phyloP scores from a whole-genome alignment of 345 rosid genomes.

The Raphanus sativus region DNA sequence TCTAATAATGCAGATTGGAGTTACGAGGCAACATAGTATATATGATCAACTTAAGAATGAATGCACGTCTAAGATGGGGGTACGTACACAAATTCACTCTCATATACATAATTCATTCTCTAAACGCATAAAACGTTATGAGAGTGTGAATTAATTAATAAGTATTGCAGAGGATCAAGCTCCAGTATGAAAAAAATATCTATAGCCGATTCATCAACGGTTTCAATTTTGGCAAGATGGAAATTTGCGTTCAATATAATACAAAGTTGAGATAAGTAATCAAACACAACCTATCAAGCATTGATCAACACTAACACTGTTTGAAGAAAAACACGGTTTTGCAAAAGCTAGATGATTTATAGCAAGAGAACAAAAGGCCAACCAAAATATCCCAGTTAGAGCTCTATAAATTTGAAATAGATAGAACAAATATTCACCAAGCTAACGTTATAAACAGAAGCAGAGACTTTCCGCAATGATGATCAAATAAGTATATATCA shows the following conservation, averaged over 20 bases:
- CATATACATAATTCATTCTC: not conserved
- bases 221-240: not conserved
- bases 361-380: no score
- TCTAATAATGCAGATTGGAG: slow-evolving; percentile 19
- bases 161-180: slow-evolving; percentile 18
- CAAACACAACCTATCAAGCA: no score
- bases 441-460: no score
- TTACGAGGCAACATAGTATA: not conserved
- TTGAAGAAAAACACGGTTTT: no score
- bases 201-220: not conserved
- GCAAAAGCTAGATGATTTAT: no score
- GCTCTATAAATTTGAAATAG: no score
- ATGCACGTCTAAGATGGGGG: not conserved
- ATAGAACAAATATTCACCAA: no score
- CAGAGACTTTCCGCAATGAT: no score
- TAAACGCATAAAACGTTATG: not conserved
- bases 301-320: no score
- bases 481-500: no score
- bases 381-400: no score
- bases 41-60: slow-evolving; percentile 15
- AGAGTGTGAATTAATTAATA: not conserved
- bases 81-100: slow-evolving; percentile 2
- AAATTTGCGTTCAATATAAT: not conserved
- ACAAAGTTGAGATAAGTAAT: no score
- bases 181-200: slow-evolving; percentile 11